phyloP scores from a whole-genome alignment of 2,329 filamentous ascomycete species.

The Teratosphaeria epicoccoides region DNA sequence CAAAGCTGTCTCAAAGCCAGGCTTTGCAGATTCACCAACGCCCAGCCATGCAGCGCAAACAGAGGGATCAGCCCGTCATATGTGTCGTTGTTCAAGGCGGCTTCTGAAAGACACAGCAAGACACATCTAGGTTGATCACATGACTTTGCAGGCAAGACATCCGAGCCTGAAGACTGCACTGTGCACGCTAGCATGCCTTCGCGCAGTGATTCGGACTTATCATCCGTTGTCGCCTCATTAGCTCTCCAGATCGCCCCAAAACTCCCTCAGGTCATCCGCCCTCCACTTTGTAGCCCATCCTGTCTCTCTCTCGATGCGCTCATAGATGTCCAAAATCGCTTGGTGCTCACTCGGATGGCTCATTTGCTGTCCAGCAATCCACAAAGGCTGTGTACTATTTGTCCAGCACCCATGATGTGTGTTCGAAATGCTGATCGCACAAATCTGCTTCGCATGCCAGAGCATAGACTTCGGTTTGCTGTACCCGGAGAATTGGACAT shows the following conservation, averaged over 20 bases:
- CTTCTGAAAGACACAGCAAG: not conserved
- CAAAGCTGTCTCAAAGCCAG: not conserved
- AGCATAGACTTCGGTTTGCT: slow-evolving; percentile 32
- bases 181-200: too few relatives aligned
- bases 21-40: not conserved
- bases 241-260: slow-evolving; percentile 33
- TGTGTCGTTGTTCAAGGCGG: not conserved
- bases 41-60: not conserved
- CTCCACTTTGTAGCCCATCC: slow-evolving; percentile 47
- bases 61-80: not conserved
- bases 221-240: not conserved
- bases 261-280: slow-evolving; percentile 41
- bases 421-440: slow-evolving; percentile 37
- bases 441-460: slow-evolving; percentile 39
- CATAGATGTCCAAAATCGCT: slow-evolving; percentile 39
- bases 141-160: too few relatives aligned
- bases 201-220: too few relatives aligned
- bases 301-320: slow-evolving; percentile 41
- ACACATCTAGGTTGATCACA: not conserved
- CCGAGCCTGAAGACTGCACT: too few relatives aligned
- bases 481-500: slow-evolving; percentile 11
- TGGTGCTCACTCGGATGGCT: slow-evolving; percentile 34
- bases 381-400: slow-evolving; percentile 38
- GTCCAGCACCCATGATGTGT: slow-evolving; percentile 37
- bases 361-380: slow-evolving; percentile 39